Percentiles rank a stretch among this genome's conserved stretches.
Conservation (phyloP, 441 rosid species). For the Raphanus hybrid region DNA sequence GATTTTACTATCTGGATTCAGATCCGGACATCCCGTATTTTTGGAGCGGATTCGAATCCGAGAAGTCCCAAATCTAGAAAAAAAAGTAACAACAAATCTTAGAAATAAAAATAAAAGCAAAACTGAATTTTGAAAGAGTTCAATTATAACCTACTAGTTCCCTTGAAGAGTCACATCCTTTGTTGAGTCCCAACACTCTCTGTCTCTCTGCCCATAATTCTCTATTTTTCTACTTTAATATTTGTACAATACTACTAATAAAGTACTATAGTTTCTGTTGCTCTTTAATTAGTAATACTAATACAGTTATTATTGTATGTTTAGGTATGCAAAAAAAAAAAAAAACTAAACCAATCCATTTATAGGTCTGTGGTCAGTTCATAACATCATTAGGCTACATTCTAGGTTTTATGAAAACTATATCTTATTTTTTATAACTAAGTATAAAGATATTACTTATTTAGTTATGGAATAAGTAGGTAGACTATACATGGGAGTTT, state of each 20-base stretch:
- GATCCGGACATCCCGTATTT: too few species aligned
- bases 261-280: too few species aligned
- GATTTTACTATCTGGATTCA: too few species aligned
- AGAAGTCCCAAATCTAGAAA: too few species aligned
- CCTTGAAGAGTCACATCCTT: slow-evolving; percentile 37
- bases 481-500: not conserved
- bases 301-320: too few species aligned
- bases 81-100: not conserved
- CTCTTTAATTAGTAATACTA: too few species aligned
- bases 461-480: too few species aligned
- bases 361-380: slow-evolving; percentile 28
- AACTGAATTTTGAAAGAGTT: slow-evolving; percentile 1
- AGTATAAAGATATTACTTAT: too few species aligned
- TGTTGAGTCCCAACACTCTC: slow-evolving; percentile 12
- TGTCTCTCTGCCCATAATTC: not conserved
- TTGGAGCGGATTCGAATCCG: too few species aligned
- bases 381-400: slow-evolving; percentile 18
- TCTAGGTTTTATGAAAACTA: not conserved
- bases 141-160: slow-evolving; percentile 10
- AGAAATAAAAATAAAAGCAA: not conserved
- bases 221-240: too few species aligned
- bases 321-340: not conserved
- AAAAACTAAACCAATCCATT: slow-evolving; percentile 11
- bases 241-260: too few species aligned
- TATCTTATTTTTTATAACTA: not conserved